Percentiles rank a stretch among this genome's conserved stretches.
Conservation (phyloP, 2,329 filamentous ascomycete genomes). For the Epichloe gansuensis region DNA sequence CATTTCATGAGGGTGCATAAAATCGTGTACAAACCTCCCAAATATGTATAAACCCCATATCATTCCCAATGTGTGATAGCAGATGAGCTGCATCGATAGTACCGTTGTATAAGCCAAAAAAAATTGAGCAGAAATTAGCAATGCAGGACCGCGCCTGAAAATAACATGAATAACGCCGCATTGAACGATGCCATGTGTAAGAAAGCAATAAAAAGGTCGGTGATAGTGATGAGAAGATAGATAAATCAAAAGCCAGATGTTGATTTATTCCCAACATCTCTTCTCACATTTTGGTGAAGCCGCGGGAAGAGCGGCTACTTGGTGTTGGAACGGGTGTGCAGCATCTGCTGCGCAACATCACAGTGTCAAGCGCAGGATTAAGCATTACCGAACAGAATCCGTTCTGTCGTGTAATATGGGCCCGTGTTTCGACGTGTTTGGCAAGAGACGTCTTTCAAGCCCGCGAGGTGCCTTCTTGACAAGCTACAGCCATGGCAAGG, state of each 20-base stretch:
- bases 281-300: background rate
- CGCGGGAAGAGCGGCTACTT: background rate
- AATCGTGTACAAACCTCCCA: constrained; percentile 3
- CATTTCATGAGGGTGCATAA: constrained; percentile 2
- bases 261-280: background rate
- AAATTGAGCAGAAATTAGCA: background rate
- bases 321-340: constrained; percentile 1
- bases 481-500: constrained; percentile 41
- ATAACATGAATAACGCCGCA: background rate
- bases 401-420: too few species aligned
- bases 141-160: background rate
- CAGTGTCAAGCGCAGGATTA: background rate
- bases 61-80: background rate
- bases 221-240: background rate
- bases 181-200: background rate
- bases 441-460: background rate
- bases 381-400: background rate
- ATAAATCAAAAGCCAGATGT: background rate
- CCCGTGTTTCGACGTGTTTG: too few species aligned
- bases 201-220: background rate
- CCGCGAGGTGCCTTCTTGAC: constrained; percentile 29
- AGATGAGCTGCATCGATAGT: background rate
- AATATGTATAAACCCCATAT: background rate
- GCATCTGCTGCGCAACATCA: background rate
- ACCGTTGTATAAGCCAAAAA: background rate